These are phyloP conservation scores for Bondarzewia mesenterica DNA, from an alignment of 1,284 basidiomycete species.

Conservation along the genomic window DNA sequence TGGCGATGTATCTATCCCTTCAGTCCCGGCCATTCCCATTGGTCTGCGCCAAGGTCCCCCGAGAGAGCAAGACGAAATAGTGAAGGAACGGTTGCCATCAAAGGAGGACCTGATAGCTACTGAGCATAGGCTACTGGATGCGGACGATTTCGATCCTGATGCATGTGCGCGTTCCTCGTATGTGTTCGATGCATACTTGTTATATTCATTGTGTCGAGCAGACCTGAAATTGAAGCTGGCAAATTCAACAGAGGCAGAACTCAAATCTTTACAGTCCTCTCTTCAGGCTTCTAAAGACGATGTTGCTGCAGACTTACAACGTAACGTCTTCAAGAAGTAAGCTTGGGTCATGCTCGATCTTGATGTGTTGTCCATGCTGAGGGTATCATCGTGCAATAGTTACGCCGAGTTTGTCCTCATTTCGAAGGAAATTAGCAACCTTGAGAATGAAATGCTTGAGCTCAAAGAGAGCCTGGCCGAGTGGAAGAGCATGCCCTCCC, in stretches of 20 bases:
- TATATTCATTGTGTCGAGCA: conserved; percentile 20
- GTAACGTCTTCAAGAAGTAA: conserved; percentile 87
- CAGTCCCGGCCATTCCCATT: conserved; percentile 37
- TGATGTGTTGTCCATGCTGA: conserved; percentile 4
- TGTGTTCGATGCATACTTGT: neutral
- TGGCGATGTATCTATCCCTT: conserved; percentile 48
- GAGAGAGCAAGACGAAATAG: conserved; percentile 25
- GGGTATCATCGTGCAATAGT: conserved; percentile 31
- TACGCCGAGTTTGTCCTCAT: conserved; percentile 96
- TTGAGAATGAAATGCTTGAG: conserved; percentile 98
- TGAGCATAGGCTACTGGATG: conserved; percentile 61
- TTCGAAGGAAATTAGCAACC: conserved; percentile 92
- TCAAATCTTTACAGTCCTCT: conserved; percentile 67
- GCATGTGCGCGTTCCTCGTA: conserved; percentile 51
- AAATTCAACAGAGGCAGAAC: conserved; percentile 74
- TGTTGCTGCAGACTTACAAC: conserved; percentile 66
- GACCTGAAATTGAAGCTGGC: conserved; percentile 70
- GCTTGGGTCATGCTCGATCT: conserved; percentile 15
- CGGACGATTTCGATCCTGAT: conserved; percentile 76
- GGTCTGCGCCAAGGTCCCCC: conserved; percentile 23
- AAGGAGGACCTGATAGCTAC: conserved; percentile 38
- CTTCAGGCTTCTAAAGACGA: conserved; percentile 54
- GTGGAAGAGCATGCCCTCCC: conserved; percentile 92
- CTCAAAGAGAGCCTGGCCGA: conserved; percentile 91
- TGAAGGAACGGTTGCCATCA: conserved; percentile 31